Conservation (phyloP, 139 green algal genomes). For the Medakamo hakoo region DNA sequence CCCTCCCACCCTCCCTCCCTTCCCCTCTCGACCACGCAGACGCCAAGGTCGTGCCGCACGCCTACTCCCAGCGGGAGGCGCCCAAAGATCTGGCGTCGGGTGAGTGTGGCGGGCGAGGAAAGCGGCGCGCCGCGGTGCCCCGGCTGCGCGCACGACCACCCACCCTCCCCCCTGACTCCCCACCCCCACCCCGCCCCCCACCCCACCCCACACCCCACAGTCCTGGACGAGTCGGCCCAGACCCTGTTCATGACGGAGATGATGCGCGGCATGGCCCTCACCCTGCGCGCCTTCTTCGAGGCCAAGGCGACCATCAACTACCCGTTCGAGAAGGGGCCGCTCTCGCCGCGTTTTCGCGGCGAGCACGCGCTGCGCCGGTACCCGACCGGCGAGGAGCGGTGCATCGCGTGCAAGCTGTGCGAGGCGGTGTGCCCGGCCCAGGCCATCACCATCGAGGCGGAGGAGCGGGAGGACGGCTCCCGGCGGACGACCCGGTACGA, state of each 20-base stretch:
- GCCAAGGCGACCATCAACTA: slow-evolving; percentile 98
- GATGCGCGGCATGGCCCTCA: slow-evolving; percentile 69
- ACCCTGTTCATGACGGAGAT: slow-evolving; percentile 97
- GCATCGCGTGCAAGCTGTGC: slow-evolving; percentile 99
- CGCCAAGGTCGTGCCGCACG: slow-evolving; percentile 9
- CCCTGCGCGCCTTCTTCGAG: slow-evolving; percentile 93
- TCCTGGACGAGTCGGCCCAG: slow-evolving; percentile 80
- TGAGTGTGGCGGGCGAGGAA: neutral
- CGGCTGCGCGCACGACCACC: no score
- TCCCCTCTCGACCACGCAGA: neutral
- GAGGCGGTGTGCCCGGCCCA: slow-evolving; percentile 77
- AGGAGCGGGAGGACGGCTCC: slow-evolving; percentile 94
- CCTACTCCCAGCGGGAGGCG: slow-evolving; percentile 13
- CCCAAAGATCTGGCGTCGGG: slow-evolving; percentile 23
- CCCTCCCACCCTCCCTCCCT: neutral
- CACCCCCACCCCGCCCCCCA: neutral
- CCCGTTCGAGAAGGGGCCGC: slow-evolving; percentile 95
- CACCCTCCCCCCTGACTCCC: no score
- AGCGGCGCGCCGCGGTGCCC: neutral
- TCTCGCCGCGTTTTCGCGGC: slow-evolving; percentile 91
- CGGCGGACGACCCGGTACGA: slow-evolving; percentile 62
- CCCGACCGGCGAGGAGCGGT: slow-evolving; percentile 94
- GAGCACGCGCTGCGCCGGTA: slow-evolving; percentile 94
- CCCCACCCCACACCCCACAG: slow-evolving; percentile 13
- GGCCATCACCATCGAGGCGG: slow-evolving; percentile 98